Evolutionary conservation across 768 basidiomycete species (phyloP), one percentile per base, ranked within the genome.

Genomic region (Cubamyces sp.): DNA sequence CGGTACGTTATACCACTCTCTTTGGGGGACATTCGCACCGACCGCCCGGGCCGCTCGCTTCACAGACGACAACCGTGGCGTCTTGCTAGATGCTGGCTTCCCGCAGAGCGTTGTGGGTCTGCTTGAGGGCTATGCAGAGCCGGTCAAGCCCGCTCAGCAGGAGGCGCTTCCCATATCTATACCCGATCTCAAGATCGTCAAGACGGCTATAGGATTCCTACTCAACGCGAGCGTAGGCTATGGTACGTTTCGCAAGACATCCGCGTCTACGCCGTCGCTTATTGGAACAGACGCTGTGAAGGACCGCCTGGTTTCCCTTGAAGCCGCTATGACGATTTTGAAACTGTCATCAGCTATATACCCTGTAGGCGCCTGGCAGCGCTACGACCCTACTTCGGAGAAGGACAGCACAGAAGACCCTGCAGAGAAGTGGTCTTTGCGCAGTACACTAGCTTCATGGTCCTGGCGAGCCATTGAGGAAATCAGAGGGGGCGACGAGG

Each of bases 201-300:
- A 87, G 70, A 92, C 90, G 7, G 82, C 89, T 2, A 82, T 94
- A 58, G 93, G 92, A 6, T 86, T 89, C 23, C 79, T 94, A 16
- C 75, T 94, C 50, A 95, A 95, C 69, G 84, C 86, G 14, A 86
- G 87, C 65, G 78, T 94, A 45, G 87, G 86, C 57, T 92, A 85
- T 71, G 90, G 93, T 91, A 66, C 55, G 83, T 73, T 18, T 45
- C 23, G 16, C 51, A 6, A 48, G 34, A n/a, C 15, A 7, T 25
- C 21, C 39, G 40, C 30, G 9, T n/a, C 25, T 49, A 8, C 40
- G 39, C 46, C 15, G 54, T 34, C 43, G n/a, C 50, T 21, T 42
- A 53, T 47, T 16, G 11, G 42, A 57, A 26, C 67, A 94, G 92
- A 92, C 68, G 81, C 88, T 45, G 86, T 92, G 58, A 88, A 86